These are phyloP conservation scores for Fusarium sp. DNA, from an alignment of 2,329 filamentous ascomycete species.

Conservation along the genomic window DNA sequence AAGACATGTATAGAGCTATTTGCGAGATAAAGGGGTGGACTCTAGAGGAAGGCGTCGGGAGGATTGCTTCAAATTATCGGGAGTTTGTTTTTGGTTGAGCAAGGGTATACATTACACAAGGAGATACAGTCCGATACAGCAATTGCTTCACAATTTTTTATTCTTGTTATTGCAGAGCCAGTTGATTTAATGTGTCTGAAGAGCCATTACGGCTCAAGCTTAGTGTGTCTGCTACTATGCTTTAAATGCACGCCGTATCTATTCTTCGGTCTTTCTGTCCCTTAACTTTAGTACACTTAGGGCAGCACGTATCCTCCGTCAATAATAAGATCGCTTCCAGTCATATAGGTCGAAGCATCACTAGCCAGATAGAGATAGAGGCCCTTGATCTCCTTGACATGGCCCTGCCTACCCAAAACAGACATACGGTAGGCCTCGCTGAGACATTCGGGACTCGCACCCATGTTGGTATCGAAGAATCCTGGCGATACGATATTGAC, in stretches of 20 bases:
- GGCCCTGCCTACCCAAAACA: constrained; percentile 66
- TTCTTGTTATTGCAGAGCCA: neutral
- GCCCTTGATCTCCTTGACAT: constrained; percentile 75
- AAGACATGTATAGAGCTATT: constrained; percentile 77
- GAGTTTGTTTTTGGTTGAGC: constrained; percentile 74
- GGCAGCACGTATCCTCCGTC: constrained; percentile 19
- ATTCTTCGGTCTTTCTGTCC: neutral
- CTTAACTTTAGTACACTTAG: neutral
- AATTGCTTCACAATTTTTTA: neutral
- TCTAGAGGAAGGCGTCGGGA: constrained; percentile 74
- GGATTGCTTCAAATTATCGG: constrained; percentile 78
- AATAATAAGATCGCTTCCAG: constrained; percentile 16
- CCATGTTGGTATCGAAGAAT: constrained; percentile 66
- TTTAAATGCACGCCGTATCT: neutral
- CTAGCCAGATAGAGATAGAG: constrained; percentile 64
- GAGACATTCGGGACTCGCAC: constrained; percentile 54
- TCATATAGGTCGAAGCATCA: constrained; percentile 50
- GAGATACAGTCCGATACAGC: no score
- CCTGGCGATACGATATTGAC: constrained; percentile 62
- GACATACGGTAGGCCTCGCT: constrained; percentile 64
- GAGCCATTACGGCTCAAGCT: neutral
- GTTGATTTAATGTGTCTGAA: neutral
- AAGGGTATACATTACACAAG: no score
- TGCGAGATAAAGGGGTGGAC: constrained; percentile 81
- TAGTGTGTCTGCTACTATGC: neutral